Percentiles rank a stretch among this genome's conserved stretches.
Conservation (phyloP, 768 basidiomycete genomes). For the Pluteus cervinus region DNA sequence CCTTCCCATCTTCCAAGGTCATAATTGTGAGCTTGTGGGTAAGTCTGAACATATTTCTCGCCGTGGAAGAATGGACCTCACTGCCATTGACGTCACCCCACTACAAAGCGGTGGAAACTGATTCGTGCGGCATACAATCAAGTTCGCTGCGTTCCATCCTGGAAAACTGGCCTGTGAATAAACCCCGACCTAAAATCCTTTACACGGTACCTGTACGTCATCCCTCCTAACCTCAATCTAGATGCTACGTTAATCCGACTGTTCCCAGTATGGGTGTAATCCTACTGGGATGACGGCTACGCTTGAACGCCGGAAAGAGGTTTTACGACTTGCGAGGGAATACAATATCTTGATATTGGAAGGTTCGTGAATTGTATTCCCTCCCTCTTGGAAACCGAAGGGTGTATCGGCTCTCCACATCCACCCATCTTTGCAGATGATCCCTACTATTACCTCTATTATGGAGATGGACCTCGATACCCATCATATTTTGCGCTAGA, state of each 20-base stretch:
- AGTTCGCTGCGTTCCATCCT: conserved; percentile 55
- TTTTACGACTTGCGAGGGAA: conserved; percentile 64
- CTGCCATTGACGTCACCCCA: too few species aligned
- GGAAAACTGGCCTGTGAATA: conserved; percentile 67
- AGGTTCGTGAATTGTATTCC: conserved; percentile 37
- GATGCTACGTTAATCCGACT: too few species aligned
- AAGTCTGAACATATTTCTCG: conserved; percentile 4
- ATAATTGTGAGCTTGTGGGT: conserved; percentile 10
- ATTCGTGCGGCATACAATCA: conserved; percentile 64
- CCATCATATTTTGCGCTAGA: conserved; percentile 84
- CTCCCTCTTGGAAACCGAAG: not conserved
- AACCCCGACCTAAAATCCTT: conserved; percentile 68
- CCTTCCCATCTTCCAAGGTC: conserved; percentile 12
- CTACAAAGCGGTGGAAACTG: conserved; percentile 83
- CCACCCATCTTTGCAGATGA: conserved; percentile 46
- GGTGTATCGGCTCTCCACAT: not conserved
- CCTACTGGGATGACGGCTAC: conserved; percentile 80
- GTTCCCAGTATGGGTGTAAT: conserved; percentile 78
- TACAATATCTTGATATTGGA: conserved; percentile 82
- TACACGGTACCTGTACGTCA: conserved; percentile 72
- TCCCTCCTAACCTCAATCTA: too few species aligned
- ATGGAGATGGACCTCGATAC: conserved; percentile 53
- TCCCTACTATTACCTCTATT: conserved; percentile 77
- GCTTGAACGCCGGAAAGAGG: conserved; percentile 60
- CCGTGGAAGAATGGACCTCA: too few species aligned